phyloP scores from a whole-genome alignment of 805 yeast species.

The Candida glaebosa region DNA sequence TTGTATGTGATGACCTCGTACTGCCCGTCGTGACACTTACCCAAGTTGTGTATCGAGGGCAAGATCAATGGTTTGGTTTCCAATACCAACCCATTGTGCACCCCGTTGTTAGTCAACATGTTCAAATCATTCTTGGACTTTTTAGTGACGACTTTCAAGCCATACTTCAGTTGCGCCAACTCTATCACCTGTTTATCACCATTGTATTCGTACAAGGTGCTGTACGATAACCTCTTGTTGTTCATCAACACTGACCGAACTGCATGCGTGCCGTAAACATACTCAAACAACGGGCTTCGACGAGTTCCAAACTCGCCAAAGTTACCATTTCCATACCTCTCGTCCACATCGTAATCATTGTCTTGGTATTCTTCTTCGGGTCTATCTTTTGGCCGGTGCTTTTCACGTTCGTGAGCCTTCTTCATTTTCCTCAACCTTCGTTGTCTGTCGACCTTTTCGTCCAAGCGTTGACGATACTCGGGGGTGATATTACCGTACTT shows the following conservation, averaged over 20 bases:
- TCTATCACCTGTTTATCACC: slow-evolving; percentile 39
- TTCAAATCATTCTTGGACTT: slow-evolving; percentile 54
- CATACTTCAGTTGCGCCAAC: slow-evolving; percentile 41
- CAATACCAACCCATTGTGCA: slow-evolving; percentile 77
- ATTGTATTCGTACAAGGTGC: slow-evolving; percentile 48
- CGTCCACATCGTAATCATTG: slow-evolving; percentile 1
- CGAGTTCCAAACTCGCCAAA: background rate
- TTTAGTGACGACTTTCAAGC: slow-evolving; percentile 34
- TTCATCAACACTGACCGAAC: slow-evolving; percentile 67
- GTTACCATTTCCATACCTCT: slow-evolving; percentile 1
- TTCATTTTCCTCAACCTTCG: slow-evolving; percentile 23
- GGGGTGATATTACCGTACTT: slow-evolving; percentile 31
- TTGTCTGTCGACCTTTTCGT: slow-evolving; percentile 32
- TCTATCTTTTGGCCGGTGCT: slow-evolving; percentile 3
- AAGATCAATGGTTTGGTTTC: slow-evolving; percentile 56
- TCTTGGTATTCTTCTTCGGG: slow-evolving; percentile 1
- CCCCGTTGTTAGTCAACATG: slow-evolving; percentile 58
- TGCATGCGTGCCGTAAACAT: slow-evolving; percentile 72
- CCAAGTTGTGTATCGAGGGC: slow-evolving; percentile 27
- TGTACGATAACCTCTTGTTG: slow-evolving; percentile 50
- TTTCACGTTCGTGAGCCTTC: slow-evolving; percentile 16
- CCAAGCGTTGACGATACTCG: slow-evolving; percentile 22
- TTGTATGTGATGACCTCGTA: slow-evolving; percentile 14
- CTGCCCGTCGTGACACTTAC: slow-evolving; percentile 12
- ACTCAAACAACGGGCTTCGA: slow-evolving; percentile 55